A percentile compares a stretch with the other conserved stretches of the same genome.
Conservation (phyloP, 2,329 filamentous ascomycete species). For the Elsinoe ampelina region DNA sequence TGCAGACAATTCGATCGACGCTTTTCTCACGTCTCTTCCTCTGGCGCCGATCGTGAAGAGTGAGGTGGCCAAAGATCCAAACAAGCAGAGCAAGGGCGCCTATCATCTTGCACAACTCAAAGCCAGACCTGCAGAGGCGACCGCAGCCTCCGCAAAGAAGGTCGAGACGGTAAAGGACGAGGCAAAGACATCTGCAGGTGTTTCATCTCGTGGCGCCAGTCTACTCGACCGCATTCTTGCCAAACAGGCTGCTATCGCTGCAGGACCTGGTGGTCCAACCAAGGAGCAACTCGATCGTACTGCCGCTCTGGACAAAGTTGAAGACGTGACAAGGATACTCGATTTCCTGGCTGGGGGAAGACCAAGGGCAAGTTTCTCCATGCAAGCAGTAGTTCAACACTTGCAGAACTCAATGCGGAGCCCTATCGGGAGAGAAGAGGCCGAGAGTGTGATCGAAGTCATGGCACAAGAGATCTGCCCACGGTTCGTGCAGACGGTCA, state of each 20-base stretch:
- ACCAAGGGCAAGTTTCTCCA: constrained; percentile 36
- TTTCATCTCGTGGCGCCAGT: constrained; percentile 32
- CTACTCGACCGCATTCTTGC: constrained; percentile 44
- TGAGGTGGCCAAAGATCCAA: constrained; percentile 32
- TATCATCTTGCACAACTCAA: constrained; percentile 61
- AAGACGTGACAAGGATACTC: constrained; percentile 37
- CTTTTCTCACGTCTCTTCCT: constrained; percentile 51
- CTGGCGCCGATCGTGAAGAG: constrained; percentile 45
- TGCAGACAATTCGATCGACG: constrained; percentile 27
- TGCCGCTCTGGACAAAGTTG: constrained; percentile 38
- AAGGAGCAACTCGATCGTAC: constrained; percentile 36
- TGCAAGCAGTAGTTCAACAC: constrained; percentile 33
- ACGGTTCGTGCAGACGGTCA: constrained; percentile 33
- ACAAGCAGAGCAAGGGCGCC: constrained; percentile 50
- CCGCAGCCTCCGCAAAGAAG: constrained; percentile 23
- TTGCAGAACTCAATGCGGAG: constrained; percentile 38
- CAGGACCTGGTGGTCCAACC: constrained; percentile 31
- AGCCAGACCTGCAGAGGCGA: constrained; percentile 29
- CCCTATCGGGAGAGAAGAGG: constrained; percentile 38
- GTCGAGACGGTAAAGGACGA: constrained; percentile 19
- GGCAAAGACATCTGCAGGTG: constrained; percentile 30
- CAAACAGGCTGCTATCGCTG: constrained; percentile 36
- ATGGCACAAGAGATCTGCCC: constrained; percentile 36
- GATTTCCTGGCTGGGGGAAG: constrained; percentile 32
- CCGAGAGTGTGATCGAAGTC: constrained; percentile 34